Evolutionary conservation across 129 eudicot species (phyloP).

Genomic region (Artemisia argyi): DNA sequence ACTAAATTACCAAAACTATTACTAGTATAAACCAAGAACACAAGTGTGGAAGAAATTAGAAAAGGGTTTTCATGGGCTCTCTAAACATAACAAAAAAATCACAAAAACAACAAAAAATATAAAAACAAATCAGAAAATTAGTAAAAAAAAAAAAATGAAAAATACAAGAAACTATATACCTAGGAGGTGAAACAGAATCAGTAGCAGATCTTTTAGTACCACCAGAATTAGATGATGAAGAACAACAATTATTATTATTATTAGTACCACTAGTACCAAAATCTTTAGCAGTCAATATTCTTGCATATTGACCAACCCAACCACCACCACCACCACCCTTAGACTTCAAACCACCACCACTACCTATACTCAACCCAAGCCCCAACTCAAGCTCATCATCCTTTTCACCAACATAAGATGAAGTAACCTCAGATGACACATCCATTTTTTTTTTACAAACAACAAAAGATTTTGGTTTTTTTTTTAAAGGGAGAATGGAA

Average conservation of each 20-base stretch:
- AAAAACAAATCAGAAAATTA: neutral
- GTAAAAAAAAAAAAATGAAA: neutral
- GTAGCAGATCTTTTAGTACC: slow-evolving; percentile 87
- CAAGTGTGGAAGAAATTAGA: neutral
- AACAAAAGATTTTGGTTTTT: neutral
- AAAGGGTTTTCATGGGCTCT: slow-evolving; percentile 5
- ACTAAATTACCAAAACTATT: no score
- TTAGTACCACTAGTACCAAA: slow-evolving; percentile 40
- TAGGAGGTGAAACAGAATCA: slow-evolving; percentile 76
- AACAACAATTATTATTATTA: slow-evolving; percentile 40
- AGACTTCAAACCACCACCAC: slow-evolving; percentile 45
- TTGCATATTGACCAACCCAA: slow-evolving; percentile 61
- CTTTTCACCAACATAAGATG: slow-evolving; percentile 51
- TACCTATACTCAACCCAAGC: slow-evolving; percentile 85
- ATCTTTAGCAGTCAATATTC: slow-evolving; percentile 92
- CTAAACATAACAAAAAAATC: neutral
- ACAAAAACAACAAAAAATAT: neutral
- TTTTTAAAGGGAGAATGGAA: slow-evolving; percentile 19
- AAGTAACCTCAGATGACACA: slow-evolving; percentile 61
- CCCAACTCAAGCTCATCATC: slow-evolving; percentile 73
- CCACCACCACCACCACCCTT: slow-evolving; percentile 40
- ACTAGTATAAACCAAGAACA: neutral
- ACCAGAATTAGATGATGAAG: slow-evolving; percentile 59
- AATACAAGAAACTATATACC: slow-evolving; percentile 28
- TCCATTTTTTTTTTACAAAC: slow-evolving; percentile 36